These are phyloP conservation scores for Trametes versicolor DNA, from an alignment of 1,284 basidiomycete species.

Conservation along the genomic window DNA sequence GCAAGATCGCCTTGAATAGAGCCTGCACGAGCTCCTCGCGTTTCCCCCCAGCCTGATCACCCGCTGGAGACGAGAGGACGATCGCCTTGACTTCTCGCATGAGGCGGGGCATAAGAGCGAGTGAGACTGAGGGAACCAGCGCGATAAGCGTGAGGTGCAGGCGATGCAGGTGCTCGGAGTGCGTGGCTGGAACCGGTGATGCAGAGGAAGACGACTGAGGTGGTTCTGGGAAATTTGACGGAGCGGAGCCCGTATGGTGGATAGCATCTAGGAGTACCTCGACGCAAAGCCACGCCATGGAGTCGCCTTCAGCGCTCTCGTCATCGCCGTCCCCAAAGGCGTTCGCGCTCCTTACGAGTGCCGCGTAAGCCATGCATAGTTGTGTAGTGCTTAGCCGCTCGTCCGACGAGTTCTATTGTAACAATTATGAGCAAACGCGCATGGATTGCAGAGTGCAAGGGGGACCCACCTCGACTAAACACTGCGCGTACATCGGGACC, in stretches of 20 bases:
- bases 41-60: slow-evolving; percentile 36
- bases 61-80: slow-evolving; percentile 37
- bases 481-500: slow-evolving; percentile 73
- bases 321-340: slow-evolving; percentile 34
- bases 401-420: slow-evolving; percentile 67
- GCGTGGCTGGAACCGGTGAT: slow-evolving; percentile 39
- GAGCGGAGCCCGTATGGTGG: slow-evolving; percentile 13
- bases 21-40: slow-evolving; percentile 62
- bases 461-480: slow-evolving; percentile 67
- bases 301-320: slow-evolving; percentile 34
- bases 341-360: slow-evolving; percentile 67
- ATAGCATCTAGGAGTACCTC: slow-evolving; percentile 59
- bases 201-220: not conserved
- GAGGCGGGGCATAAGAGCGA: slow-evolving; percentile 60
- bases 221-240: slow-evolving; percentile 1
- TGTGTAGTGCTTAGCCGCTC: slow-evolving; percentile 66
- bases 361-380: slow-evolving; percentile 71
- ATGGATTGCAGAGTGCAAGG: not conserved
- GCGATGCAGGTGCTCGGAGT: slow-evolving; percentile 57
- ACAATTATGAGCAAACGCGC: not conserved
- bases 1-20: slow-evolving; percentile 67
- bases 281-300: slow-evolving; percentile 71
- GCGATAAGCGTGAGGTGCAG: slow-evolving; percentile 69
- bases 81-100: slow-evolving; percentile 57
- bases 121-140: slow-evolving; percentile 64